phyloP scores from a whole-genome alignment of 176 grass and related monocot species.

The Bromus sterilis region DNA sequence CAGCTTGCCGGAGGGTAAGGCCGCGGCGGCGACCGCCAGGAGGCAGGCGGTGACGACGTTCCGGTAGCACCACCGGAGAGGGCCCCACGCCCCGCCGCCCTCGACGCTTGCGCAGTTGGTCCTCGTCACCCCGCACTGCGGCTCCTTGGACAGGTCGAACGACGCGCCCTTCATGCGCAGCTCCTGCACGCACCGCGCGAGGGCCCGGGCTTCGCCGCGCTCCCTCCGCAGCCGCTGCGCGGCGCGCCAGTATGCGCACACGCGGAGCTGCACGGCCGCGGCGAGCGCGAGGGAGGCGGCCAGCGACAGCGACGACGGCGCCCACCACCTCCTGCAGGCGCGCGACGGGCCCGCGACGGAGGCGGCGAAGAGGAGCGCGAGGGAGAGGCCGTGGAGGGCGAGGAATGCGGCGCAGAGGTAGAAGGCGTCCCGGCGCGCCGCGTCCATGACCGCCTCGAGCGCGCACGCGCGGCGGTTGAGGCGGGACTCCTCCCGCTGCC shows the following conservation, averaged over 20 bases:
- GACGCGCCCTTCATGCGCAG: constrained; percentile 59
- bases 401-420: constrained; percentile 85
- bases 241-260: constrained; percentile 63
- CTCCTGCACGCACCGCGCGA: constrained; percentile 72
- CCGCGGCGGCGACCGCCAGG: constrained; percentile 43
- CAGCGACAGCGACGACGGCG: constrained; percentile 50
- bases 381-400: constrained; percentile 69
- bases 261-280: constrained; percentile 47
- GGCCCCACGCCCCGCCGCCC: constrained; percentile 39
- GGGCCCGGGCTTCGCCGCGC: constrained; percentile 54
- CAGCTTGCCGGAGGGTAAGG: constrained; percentile 52
- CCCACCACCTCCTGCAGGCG: constrained; percentile 70
- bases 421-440: constrained; percentile 61
- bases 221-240: constrained; percentile 46
- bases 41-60: constrained; percentile 61
- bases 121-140: constrained; percentile 50
- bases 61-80: constrained; percentile 61
- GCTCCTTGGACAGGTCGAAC: constrained; percentile 89
- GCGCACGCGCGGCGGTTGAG: constrained; percentile 43
- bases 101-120: constrained; percentile 81
- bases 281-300: constrained; percentile 65
- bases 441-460: constrained; percentile 58
- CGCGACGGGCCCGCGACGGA: constrained; percentile 16
- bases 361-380: constrained; percentile 72
- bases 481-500: constrained; percentile 76